A percentile compares a stretch with the other conserved stretches of the same genome.
These are phyloP conservation scores for Botrytis sinoallii DNA, from an alignment of 2,329 filamentous ascomycete species.

Conservation along the genomic window DNA sequence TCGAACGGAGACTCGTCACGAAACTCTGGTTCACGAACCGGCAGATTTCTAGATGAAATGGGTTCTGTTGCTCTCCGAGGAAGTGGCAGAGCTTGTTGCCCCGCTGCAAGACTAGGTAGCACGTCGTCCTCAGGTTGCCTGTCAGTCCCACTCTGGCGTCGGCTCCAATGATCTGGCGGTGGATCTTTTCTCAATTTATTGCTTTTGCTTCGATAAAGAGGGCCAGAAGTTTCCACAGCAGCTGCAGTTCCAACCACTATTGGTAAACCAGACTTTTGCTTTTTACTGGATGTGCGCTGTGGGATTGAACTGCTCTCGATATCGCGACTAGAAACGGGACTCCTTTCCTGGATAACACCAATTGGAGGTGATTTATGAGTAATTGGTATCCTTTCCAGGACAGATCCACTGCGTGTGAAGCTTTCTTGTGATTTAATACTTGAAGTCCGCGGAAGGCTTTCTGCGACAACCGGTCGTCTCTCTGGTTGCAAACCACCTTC, in stretches of 20 bases:
- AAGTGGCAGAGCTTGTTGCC: neutral
- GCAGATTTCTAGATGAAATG: neutral
- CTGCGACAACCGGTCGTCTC: slow-evolving; percentile 31
- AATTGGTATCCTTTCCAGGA: slow-evolving; percentile 34
- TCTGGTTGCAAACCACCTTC: slow-evolving; percentile 28
- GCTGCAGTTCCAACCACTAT: slow-evolving; percentile 23
- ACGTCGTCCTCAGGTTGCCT: slow-evolving; percentile 37
- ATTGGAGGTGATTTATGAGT: slow-evolving; percentile 16
- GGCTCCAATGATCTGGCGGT: slow-evolving; percentile 50
- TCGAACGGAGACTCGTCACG: slow-evolving; percentile 9
- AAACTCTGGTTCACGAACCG: neutral
- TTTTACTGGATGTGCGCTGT: slow-evolving; percentile 57
- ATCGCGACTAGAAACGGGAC: slow-evolving; percentile 12
- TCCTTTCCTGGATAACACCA: slow-evolving; percentile 14
- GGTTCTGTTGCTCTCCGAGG: slow-evolving; percentile 6
- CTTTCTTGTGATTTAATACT: slow-evolving; percentile 39
- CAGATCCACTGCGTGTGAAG: slow-evolving; percentile 37
- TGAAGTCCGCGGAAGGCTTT: slow-evolving; percentile 36
- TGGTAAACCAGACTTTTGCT: slow-evolving; percentile 51
- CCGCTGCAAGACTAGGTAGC: neutral
- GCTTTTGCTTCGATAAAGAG: slow-evolving; percentile 48
- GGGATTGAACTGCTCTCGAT: slow-evolving; percentile 16
- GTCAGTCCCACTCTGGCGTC: slow-evolving; percentile 45
- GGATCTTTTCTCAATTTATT: slow-evolving; percentile 59
- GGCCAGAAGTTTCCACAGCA: slow-evolving; percentile 36